These are phyloP conservation scores for Conticribra weissflogii DNA, from an alignment of 108 stramenopile species.

Conservation along the genomic window DNA sequence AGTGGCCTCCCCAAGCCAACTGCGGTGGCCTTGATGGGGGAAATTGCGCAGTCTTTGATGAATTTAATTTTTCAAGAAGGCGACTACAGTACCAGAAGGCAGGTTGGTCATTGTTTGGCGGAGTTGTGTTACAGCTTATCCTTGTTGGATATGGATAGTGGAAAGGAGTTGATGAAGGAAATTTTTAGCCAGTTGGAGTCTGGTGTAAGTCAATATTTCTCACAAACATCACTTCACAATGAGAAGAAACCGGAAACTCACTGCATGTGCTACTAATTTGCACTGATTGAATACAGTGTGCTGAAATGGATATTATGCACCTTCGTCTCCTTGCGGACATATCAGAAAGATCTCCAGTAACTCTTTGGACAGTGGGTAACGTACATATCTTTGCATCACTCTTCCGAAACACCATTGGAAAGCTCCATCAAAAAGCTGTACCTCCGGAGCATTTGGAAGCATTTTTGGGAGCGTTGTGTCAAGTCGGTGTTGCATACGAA, in stretches of 20 bases:
- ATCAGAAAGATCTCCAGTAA: slow-evolving; percentile 63
- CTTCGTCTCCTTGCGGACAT: slow-evolving; percentile 52
- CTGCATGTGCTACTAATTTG: too few relatives aligned
- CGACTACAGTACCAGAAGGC: slow-evolving; percentile 8
- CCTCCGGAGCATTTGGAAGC: slow-evolving; percentile 22
- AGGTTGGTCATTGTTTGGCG: slow-evolving; percentile 66
- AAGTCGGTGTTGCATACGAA: slow-evolving; percentile 53
- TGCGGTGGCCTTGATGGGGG: slow-evolving; percentile 38
- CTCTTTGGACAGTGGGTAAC: slow-evolving; percentile 41
- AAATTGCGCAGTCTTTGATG: slow-evolving; percentile 54
- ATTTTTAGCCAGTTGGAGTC: slow-evolving; percentile 12
- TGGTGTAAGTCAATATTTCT: slow-evolving; percentile 21
- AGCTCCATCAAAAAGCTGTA: background rate
- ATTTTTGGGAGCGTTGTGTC: slow-evolving; percentile 31
- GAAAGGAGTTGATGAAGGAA: slow-evolving; percentile 16
- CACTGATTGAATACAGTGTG: slow-evolving; percentile 17
- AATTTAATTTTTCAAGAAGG: slow-evolving; percentile 23
- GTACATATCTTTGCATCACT: slow-evolving; percentile 11
- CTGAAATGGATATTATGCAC: slow-evolving; percentile 27
- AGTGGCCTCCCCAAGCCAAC: slow-evolving; percentile 8
- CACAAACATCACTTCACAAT: too few relatives aligned
- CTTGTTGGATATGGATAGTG: slow-evolving; percentile 15
- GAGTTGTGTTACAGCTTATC: slow-evolving; percentile 50
- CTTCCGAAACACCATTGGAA: slow-evolving; percentile 1
- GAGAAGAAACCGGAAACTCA: too few relatives aligned